Evolutionary conservation across 2,329 filamentous ascomycete genomes (phyloP), one percentile per base, ranked within the genome.

Genomic region (Colletotrichum chlorophyti): DNA sequence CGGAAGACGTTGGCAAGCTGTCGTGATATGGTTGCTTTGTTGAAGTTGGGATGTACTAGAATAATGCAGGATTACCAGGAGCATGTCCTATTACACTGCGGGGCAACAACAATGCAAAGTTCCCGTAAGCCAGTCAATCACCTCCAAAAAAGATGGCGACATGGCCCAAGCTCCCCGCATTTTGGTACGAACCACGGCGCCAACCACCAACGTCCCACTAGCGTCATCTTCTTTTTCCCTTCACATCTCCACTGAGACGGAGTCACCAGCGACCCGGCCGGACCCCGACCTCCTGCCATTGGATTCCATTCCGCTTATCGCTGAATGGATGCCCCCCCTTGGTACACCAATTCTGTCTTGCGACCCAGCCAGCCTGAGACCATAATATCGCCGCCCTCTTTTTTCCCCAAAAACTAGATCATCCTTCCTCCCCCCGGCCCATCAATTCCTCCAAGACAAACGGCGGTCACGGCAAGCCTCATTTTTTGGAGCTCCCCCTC

Each of bases 151-250:
- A 40, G 51, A 59, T 59, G 47, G 53, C 38, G 60, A 47, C 26
- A 50, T 61, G 59, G 66, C 61, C 65, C 64, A 66, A 68, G 66
- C 65, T 66, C 65, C 65, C 54, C 52, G 58, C 63, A 65, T 60
- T 51, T 26, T n/a, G n/a, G n/a, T n/a, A n/a, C n/a, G n/a, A n/a
- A n/a, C n/a, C n/a, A n/a, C n/a, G n/a, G 40, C 48, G 32, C 40
- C 50, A 26, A 57, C 46, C 31, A 43, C n/a, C n/a, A n/a, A n/a
- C n/a, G n/a, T n/a, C n/a, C n/a, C n/a, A n/a, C n/a, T n/a, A n/a
- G n/a, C n/a, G n/a, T n/a, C n/a, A n/a, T n/a, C n/a, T n/a, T 12
- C 14, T 26, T 8, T 10, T 9, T 26, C 15, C 24, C 34, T 54
- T 38, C 43, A 45, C n/a, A n/a, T n/a, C 35, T 35, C 45, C 37